These are phyloP conservation scores for Cystofilobasidium ferigula DNA, from an alignment of 768 basidiomycete genomes.

Conservation along the genomic window DNA sequence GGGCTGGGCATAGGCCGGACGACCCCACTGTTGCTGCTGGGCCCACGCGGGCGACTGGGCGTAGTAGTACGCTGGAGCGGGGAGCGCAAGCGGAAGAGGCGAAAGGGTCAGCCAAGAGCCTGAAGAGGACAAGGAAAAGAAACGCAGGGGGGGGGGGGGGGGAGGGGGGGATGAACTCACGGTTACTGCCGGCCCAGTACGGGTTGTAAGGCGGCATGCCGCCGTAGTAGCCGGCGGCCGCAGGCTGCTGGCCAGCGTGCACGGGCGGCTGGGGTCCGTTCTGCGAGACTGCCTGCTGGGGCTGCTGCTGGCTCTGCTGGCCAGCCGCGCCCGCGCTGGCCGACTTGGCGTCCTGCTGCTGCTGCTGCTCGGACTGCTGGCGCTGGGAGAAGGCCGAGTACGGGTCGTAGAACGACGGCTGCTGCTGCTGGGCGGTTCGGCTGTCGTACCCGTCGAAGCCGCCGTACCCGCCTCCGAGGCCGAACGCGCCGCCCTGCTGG, in stretches of 20 bases:
- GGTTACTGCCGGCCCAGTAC: constrained; percentile 25
- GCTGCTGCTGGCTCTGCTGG: constrained; percentile 29
- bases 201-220: constrained; percentile 27
- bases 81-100: not conserved
- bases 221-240: constrained; percentile 19
- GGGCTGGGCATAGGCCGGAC: constrained; percentile 22
- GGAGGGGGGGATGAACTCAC: not conserved
- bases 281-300: constrained; percentile 20
- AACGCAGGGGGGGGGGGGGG: no score
- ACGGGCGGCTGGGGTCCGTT: constrained; percentile 21
- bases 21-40: constrained; percentile 25
- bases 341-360: constrained; percentile 12
- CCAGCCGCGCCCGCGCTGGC: constrained; percentile 28
- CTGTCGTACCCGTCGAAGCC: not conserved
- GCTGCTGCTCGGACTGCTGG: constrained; percentile 15
- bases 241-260: constrained; percentile 21
- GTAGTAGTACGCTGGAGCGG: constrained; percentile 20
- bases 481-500: constrained; percentile 10
- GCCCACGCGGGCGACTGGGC: constrained; percentile 22
- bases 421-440: constrained; percentile 19
- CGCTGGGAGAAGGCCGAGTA: constrained; percentile 23
- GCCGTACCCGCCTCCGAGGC: not conserved
- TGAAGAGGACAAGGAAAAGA: no score
- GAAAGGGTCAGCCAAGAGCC: not conserved
- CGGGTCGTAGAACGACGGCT: constrained; percentile 27